A percentile compares a stretch with the other conserved stretches of the same genome.
phyloP scores from a whole-genome alignment of 2,329 filamentous ascomycete genomes.

The Cladorrhinum sp. region DNA sequence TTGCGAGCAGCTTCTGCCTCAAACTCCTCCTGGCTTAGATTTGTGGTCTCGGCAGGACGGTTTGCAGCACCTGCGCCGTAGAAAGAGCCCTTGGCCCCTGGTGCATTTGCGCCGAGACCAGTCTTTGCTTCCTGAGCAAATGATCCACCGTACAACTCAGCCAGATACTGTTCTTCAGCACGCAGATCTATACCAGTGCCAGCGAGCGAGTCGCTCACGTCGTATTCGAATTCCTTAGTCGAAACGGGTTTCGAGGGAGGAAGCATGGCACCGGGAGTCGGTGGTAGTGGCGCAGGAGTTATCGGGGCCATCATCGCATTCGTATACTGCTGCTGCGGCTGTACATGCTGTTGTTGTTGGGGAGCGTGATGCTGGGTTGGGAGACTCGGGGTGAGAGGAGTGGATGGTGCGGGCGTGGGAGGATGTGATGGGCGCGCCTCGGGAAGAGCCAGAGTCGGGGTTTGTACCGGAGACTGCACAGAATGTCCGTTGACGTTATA shows the following conservation, averaged over 20 bases:
- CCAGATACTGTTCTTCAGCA: slow-evolving; percentile 80
- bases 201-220: slow-evolving; percentile 78
- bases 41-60: slow-evolving; percentile 52
- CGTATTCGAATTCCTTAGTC: slow-evolving; percentile 63
- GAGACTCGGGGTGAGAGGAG: slow-evolving; percentile 6
- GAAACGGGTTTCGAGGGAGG: slow-evolving; percentile 60
- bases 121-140: slow-evolving; percentile 46
- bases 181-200: slow-evolving; percentile 84
- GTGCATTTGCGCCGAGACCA: slow-evolving; percentile 54
- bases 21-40: slow-evolving; percentile 59
- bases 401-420: slow-evolving; percentile 14
- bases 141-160: slow-evolving; percentile 58
- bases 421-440: slow-evolving; percentile 20
- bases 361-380: not conserved
- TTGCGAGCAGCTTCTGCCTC: slow-evolving; percentile 63
- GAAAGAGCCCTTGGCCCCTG: slow-evolving; percentile 55
- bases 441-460: slow-evolving; percentile 21
- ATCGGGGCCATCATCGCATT: slow-evolving; percentile 28
- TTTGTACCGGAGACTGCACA: slow-evolving; percentile 12
- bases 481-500: slow-evolving; percentile 27
- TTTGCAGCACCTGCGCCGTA: slow-evolving; percentile 66
- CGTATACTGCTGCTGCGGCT: slow-evolving; percentile 27
- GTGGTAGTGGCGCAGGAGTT: slow-evolving; percentile 18
- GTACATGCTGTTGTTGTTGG: slow-evolving; percentile 8
- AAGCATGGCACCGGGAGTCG: slow-evolving; percentile 45